Percentiles rank a stretch among this genome's conserved stretches.
Conservation (phyloP, 805 yeast genomes). For the Grigorovia transvaalensis region DNA sequence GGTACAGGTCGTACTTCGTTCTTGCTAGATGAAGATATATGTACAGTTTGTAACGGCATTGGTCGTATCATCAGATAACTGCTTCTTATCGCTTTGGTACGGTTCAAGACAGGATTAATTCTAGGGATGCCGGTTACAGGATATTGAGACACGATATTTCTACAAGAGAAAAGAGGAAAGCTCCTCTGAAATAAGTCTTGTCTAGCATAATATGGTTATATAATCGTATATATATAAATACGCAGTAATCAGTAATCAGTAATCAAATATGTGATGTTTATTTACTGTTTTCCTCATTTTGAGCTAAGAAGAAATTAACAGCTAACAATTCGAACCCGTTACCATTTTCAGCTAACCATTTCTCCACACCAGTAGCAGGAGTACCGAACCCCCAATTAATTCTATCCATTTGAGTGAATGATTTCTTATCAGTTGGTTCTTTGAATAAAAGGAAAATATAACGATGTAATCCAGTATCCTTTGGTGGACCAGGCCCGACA, state of each 20-base stretch:
- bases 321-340: slow-evolving; percentile 56
- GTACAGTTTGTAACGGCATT: slow-evolving; percentile 56
- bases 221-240: too few relatives aligned
- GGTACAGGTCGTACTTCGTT: slow-evolving; percentile 51
- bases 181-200: too few relatives aligned
- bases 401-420: slow-evolving; percentile 8
- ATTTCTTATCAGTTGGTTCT: slow-evolving; percentile 34
- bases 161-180: too few relatives aligned
- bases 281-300: slow-evolving; percentile 29
- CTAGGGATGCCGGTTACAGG: too few relatives aligned
- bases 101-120: too few relatives aligned
- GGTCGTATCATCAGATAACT: slow-evolving; percentile 39
- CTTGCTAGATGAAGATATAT: slow-evolving; percentile 50
- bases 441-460: slow-evolving; percentile 63
- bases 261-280: neutral
- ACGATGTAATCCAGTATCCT: slow-evolving; percentile 69
- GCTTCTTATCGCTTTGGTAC: neutral
- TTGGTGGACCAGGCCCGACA: slow-evolving; percentile 77
- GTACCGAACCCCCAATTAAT: slow-evolving; percentile 64
- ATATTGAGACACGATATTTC: too few relatives aligned
- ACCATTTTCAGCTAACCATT: slow-evolving; percentile 44
- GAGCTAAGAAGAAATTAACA: slow-evolving; percentile 75
- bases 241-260: too few relatives aligned
- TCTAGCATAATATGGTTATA: too few relatives aligned
- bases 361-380: slow-evolving; percentile 63